A percentile compares a stretch with the other conserved stretches of the same genome.
phyloP scores from a whole-genome alignment of 768 basidiomycete genomes.

The Coprinopsis sp. region DNA sequence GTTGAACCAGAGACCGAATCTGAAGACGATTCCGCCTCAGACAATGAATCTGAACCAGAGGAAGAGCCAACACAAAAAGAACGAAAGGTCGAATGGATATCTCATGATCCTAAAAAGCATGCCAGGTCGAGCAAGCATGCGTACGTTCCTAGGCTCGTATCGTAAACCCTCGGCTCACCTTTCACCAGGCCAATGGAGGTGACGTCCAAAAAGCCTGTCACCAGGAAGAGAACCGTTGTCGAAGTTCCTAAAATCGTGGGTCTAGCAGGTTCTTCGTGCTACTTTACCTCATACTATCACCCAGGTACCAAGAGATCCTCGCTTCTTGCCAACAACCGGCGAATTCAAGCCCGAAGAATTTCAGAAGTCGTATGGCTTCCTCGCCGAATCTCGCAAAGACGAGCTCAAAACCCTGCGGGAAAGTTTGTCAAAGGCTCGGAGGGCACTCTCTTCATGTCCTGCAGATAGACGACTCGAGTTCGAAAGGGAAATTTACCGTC shows the following conservation, averaged over 20 bases:
- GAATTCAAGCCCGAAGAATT: slow-evolving; percentile 63
- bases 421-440: slow-evolving; percentile 64
- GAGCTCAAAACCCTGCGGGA: slow-evolving; percentile 66
- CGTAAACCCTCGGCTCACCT: slow-evolving; percentile 1
- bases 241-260: slow-evolving; percentile 64
- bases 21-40: slow-evolving; percentile 27
- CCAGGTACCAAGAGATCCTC: slow-evolving; percentile 81
- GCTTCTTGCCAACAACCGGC: slow-evolving; percentile 74
- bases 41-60: slow-evolving; percentile 4
- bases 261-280: neutral
- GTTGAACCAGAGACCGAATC: slow-evolving; percentile 34
- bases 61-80: slow-evolving; percentile 28
- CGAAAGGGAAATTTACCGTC: slow-evolving; percentile 59
- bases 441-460: slow-evolving; percentile 57
- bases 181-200: slow-evolving; percentile 66
- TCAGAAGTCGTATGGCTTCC: slow-evolving; percentile 67
- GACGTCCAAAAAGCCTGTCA: slow-evolving; percentile 81
- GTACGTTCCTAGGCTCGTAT: slow-evolving; percentile 48
- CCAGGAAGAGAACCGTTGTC: slow-evolving; percentile 63
- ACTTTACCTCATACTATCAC: slow-evolving; percentile 3
- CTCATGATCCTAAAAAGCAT: slow-evolving; percentile 34
- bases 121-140: slow-evolving; percentile 74
- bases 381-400: slow-evolving; percentile 55
- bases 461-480: slow-evolving; percentile 54
- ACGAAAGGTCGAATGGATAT: slow-evolving; percentile 37